Conservation (phyloP, 495 filamentous ascomycete species). For the Daldinia caldariorum region DNA sequence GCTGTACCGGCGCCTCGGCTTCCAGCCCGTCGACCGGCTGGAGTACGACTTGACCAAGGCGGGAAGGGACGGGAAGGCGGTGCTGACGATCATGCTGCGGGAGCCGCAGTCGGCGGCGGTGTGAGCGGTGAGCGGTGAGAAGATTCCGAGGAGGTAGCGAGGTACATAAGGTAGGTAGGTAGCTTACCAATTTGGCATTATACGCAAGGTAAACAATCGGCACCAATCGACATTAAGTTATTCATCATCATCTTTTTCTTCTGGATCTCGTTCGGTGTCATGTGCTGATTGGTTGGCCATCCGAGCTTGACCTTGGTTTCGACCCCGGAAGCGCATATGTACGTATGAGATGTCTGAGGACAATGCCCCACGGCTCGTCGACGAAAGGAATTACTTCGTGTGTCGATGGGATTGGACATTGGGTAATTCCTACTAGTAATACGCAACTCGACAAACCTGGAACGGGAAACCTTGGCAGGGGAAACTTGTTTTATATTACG, state of each 20-base stretch:
- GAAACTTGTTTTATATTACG: neutral
- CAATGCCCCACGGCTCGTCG: neutral
- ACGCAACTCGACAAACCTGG: neutral
- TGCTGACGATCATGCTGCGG: slow-evolving; percentile 36
- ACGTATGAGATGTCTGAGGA: neutral
- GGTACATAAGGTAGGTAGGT: too few relatives aligned
- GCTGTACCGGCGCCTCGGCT: slow-evolving; percentile 57
- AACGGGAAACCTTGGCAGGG: neutral
- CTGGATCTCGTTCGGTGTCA: neutral
- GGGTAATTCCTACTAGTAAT: neutral
- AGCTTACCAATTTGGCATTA: neutral
- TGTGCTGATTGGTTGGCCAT: neutral
- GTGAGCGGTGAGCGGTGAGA: neutral
- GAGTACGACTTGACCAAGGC: slow-evolving; percentile 28
- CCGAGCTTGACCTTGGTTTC: neutral
- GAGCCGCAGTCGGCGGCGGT: slow-evolving; percentile 17
- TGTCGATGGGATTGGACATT: neutral
- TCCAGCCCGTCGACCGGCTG: slow-evolving; percentile 44
- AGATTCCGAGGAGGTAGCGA: too few relatives aligned
- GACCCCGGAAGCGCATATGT: neutral
- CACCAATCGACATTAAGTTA: too few relatives aligned
- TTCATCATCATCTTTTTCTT: neutral
- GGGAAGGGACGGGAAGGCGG: slow-evolving; percentile 18
- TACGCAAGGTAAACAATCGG: neutral
- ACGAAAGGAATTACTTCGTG: neutral